Evolutionary conservation across 495 filamentous ascomycete species (phyloP), one percentile per base, ranked within the genome.

Genomic region (Penicillium bovifimosum): DNA sequence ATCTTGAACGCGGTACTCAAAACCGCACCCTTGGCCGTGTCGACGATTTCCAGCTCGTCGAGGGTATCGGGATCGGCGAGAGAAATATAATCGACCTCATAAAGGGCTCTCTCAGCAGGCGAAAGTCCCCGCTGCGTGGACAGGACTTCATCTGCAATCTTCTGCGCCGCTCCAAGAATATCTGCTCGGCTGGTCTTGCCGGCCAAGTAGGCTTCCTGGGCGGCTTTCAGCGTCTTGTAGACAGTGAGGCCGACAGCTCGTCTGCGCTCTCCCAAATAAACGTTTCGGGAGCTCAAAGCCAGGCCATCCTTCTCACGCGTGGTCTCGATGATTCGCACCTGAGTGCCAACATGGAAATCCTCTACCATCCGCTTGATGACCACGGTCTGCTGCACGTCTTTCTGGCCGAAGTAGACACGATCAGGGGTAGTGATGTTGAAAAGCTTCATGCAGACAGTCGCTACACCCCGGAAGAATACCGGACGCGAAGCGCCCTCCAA

Each of bases 361-460:
- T 80, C 71, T 3, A 96, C 87, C 82, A 99, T 80, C 7, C 87
- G 80, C 66, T 80, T 82, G 61, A 99, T 88, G 6, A 99, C 80
- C 7, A 92, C 87, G 0, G 90, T 95, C 72, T 99, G 93, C 70
- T 99, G 93, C 14, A 96, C 82, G 61, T 99, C 93, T 72, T 99
- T 97, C 71, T 97, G 95, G 1, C 93, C 93, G 69, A 99, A 96
- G 65, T 96, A 99, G 1, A 91, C 95, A 38, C 81, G 81, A 36
- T 95, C 88, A 2, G 93, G 90, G 57, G 83, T 78, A 34, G 90
- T 85, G 42, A 92, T 88, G 63, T 96, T 97, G 71, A 98, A 93
- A 18, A 98, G 72, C 76, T 98, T 98, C 85, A 90, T 92, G 71
- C 90, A 96, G 9, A 98, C 86, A 9, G 95, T 97, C 24, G 93